These are phyloP conservation scores for Spathaspora girioi DNA, from an alignment of 805 yeast species.

Conservation along the genomic window DNA sequence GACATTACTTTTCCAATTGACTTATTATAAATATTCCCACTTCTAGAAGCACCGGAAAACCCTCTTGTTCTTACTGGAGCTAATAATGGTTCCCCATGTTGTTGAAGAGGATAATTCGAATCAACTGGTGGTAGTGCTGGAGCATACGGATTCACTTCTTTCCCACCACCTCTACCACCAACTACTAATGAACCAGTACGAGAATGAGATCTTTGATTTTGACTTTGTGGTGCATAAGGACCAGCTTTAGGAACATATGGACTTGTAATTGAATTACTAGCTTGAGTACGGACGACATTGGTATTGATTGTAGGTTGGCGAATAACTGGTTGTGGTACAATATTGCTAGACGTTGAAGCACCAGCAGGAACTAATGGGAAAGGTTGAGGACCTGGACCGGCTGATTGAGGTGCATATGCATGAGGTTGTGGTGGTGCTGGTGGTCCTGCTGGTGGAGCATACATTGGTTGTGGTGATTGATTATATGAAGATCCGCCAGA, in stretches of 20 bases:
- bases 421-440: slow-evolving; percentile 14
- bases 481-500: not conserved
- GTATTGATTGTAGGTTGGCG: slow-evolving; percentile 18
- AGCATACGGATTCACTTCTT: slow-evolving; percentile 40
- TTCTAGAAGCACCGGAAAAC: slow-evolving; percentile 14
- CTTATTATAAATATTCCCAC: slow-evolving; percentile 12
- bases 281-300: slow-evolving; percentile 15
- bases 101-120: not conserved
- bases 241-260: slow-evolving; percentile 44
- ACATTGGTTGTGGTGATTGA: not conserved
- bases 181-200: slow-evolving; percentile 27
- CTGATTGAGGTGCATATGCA: slow-evolving; percentile 17
- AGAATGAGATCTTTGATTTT: slow-evolving; percentile 31
- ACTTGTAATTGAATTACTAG: slow-evolving; percentile 22
- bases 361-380: slow-evolving; percentile 3
- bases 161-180: slow-evolving; percentile 33
- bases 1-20: slow-evolving; percentile 26
- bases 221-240: slow-evolving; percentile 38
- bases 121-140: slow-evolving; percentile 20
- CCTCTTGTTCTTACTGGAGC: slow-evolving; percentile 22
- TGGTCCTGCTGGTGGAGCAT: slow-evolving; percentile 6
- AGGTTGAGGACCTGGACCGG: slow-evolving; percentile 6
- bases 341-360: not conserved
- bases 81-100: slow-evolving; percentile 1
- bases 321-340: slow-evolving; percentile 3